Evolutionary conservation across 2,329 filamentous ascomycete genomes (phyloP).

Genomic region (Xylaria sp.): DNA sequence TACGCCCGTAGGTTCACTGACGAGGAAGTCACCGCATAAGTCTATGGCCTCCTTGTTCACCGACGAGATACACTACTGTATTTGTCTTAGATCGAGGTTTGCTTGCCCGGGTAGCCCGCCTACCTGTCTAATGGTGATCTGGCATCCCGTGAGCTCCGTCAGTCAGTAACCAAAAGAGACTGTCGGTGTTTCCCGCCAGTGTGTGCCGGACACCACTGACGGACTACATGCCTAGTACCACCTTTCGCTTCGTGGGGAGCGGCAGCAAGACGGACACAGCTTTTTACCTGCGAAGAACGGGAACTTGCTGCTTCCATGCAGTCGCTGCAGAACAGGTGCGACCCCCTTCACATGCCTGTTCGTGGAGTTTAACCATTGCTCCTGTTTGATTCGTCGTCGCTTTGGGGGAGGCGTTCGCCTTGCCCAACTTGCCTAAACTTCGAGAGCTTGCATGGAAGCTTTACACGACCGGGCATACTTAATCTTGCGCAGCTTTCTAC

Average conservation of each 20-base stretch:
- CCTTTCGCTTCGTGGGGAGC: conserved; percentile 24
- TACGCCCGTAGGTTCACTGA: conserved; percentile 2
- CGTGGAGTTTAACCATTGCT: conserved; percentile 24
- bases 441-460: neutral
- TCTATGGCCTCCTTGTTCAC: conserved; percentile 13
- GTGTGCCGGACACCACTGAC: conserved; percentile 14
- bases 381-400: conserved; percentile 25
- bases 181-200: conserved; percentile 24
- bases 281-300: conserved; percentile 23
- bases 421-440: conserved; percentile 6
- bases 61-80: conserved; percentile 16
- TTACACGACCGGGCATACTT: conserved; percentile 16
- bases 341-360: conserved; percentile 26
- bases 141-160: conserved; percentile 11
- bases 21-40: conserved; percentile 7
- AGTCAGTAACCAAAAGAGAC: conserved; percentile 20
- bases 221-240: neutral
- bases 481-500: conserved; percentile 23
- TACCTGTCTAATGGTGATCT: conserved; percentile 25
- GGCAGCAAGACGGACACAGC: conserved; percentile 17
- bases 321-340: conserved; percentile 18
- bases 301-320: conserved; percentile 25
- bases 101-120: conserved; percentile 18
- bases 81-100: conserved; percentile 30
- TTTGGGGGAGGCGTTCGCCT: conserved; percentile 22